Evolutionary conservation across 2,329 filamentous ascomycete species (phyloP), one percentile per base, ranked within the genome.

Genomic region (Colletotrichum eleusines): DNA sequence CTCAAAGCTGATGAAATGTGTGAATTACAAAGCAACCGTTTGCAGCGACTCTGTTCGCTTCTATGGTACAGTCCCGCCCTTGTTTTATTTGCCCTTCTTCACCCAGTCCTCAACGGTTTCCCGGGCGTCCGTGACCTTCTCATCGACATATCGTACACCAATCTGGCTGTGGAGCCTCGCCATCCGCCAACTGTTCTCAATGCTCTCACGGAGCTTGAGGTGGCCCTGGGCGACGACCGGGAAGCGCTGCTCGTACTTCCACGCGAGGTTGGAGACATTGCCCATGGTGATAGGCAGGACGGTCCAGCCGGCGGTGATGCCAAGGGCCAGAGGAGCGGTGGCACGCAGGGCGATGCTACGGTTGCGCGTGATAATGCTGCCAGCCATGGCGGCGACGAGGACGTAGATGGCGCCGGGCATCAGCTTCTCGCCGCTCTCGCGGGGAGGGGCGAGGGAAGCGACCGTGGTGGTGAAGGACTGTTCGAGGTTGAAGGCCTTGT

Each of bases 321-420:
- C 96, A 53, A 98, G 89, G 26, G 91, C 90, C 60, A 95, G 82
- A 14, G 96, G 96, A 2, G 93, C 87, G 2, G 91, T 85, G 64
- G 91, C 90, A 75, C 96, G 91, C 64, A 99, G 84, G 73, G 97
- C 80, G 73, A 98, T 87, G 81, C 92, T 95, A 76, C 95, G 91
- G 85, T 97, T 97, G 73, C 95, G 90, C 66, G 93, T 90, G 66
- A 98, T 85, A 80, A 99, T 98, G 81, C 90, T 94, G 76, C 95
- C 96, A 44, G 96, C 94, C 95, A 99, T 98, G 76, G 94, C 91
- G 51, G 95, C 92, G 58, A 99, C 95, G 38, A 98, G 88, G 57
- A 98, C 94, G 84, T 98, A 98, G 75, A 98, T 90, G 71, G 90
- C 87, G 33, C 95, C 95, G 42, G 96, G 96, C 83, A 98, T 91